A percentile compares a stretch with the other conserved stretches of the same genome.
Conservation (phyloP, 2,329 filamentous ascomycete genomes). For the Aureobasidium vineae region DNA sequence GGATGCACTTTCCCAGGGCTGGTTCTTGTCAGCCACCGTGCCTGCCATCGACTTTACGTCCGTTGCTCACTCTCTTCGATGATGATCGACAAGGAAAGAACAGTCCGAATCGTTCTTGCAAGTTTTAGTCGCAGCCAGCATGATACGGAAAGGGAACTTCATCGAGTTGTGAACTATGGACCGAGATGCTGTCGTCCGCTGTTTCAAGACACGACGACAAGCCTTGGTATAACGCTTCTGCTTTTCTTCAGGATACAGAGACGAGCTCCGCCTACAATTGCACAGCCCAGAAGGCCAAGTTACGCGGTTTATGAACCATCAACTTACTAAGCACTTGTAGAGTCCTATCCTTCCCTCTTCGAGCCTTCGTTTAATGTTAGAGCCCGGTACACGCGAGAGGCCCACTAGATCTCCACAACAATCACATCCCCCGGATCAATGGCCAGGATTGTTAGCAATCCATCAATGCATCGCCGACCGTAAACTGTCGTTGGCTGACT, state of each 20-base stretch:
- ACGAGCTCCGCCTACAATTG: not conserved
- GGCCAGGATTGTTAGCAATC: not conserved
- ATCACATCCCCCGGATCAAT: constrained; percentile 1
- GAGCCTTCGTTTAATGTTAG: not conserved
- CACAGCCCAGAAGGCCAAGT: not conserved
- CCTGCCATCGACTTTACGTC: not conserved
- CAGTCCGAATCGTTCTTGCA: not conserved
- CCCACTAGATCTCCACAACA: not conserved
- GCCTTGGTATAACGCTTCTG: not conserved
- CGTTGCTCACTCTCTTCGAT: not conserved
- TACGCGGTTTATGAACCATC: not conserved
- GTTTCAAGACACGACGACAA: constrained; percentile 12
- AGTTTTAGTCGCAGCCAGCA: not conserved
- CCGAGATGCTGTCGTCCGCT: not conserved
- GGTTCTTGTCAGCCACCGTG: not conserved
- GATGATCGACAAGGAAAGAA: not conserved
- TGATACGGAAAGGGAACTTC: not conserved
- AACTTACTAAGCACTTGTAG: not conserved
- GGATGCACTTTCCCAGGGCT: constrained; percentile 2
- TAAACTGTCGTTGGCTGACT: not conserved
- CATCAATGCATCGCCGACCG: not conserved
- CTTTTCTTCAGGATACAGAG: not conserved
- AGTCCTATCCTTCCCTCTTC: not conserved
- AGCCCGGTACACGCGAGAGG: not conserved
- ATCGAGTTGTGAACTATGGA: too few species aligned